phyloP scores from a whole-genome alignment of 129 eudicot species.

The Helianthus tuberosus region DNA sequence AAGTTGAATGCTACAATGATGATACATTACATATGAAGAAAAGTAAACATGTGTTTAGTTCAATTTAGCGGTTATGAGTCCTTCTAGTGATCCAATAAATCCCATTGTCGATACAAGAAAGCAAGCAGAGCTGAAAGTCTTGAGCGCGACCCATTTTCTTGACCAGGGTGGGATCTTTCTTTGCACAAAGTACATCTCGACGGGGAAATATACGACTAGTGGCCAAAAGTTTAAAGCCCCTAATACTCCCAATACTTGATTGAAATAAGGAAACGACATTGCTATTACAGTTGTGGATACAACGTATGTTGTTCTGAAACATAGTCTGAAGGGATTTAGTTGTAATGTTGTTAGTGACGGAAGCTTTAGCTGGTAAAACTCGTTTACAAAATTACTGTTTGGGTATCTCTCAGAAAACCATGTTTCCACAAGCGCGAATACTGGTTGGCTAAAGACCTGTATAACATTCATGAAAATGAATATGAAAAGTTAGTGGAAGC shows the following conservation, averaged over 20 bases:
- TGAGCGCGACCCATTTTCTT: constrained; percentile 47
- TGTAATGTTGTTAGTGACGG: constrained; percentile 42
- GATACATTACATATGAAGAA: constrained; percentile 4
- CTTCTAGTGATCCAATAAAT: constrained; percentile 57
- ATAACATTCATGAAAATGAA: background rate
- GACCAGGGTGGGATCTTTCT: constrained; percentile 54
- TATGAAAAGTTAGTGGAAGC: constrained; percentile 7
- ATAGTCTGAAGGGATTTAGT: constrained; percentile 50
- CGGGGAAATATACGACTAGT: constrained; percentile 62
- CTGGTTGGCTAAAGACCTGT: constrained; percentile 68
- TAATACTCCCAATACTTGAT: constrained; percentile 69
- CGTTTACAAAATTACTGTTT: constrained; percentile 33
- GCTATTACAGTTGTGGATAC: constrained; percentile 58
- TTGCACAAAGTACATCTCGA: constrained; percentile 74
- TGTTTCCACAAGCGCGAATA: constrained; percentile 56
- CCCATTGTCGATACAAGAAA: constrained; percentile 52
- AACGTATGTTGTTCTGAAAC: constrained; percentile 63
- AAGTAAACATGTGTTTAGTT: constrained; percentile 28
- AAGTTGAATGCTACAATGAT: constrained; percentile 24
- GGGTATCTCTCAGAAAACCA: constrained; percentile 47
- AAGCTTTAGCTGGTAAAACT: constrained; percentile 16
- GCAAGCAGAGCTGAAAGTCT: constrained; percentile 41
- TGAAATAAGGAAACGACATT: constrained; percentile 72
- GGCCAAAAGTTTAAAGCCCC: constrained; percentile 91
- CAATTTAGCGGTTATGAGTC: constrained; percentile 46